Conservation (phyloP, 805 yeast species). For the Cyberlindnera petersonii region DNA sequence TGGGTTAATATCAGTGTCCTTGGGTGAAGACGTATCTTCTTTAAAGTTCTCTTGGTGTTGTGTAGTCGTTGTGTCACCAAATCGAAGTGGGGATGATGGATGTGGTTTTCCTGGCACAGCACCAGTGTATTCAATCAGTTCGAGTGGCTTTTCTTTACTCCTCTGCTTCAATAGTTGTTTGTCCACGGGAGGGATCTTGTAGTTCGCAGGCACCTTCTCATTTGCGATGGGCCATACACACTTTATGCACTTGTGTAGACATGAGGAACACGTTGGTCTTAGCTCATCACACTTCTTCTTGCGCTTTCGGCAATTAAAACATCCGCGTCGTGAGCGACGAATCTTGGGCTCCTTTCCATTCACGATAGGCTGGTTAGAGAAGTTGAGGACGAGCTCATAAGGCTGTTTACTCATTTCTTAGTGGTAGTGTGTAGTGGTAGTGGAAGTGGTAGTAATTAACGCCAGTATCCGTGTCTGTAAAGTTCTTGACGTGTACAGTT, state of each 20-base stretch:
- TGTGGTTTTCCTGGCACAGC: conserved; percentile 1
- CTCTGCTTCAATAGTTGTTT: background rate
- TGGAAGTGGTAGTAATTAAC: too few relatives aligned
- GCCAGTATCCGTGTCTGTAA: too few relatives aligned
- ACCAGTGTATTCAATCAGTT: background rate
- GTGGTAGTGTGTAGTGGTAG: too few relatives aligned
- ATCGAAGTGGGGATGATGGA: conserved; percentile 4
- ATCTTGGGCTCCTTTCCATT: conserved; percentile 1
- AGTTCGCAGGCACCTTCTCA: conserved; percentile 19
- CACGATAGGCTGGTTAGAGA: background rate
- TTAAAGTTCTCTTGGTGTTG: too few relatives aligned
- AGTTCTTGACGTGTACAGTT: too few relatives aligned
- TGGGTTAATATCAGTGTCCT: too few relatives aligned
- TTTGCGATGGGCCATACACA: conserved; percentile 24
- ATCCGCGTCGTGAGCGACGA: conserved; percentile 9
- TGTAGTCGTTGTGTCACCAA: background rate
- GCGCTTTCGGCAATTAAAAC: conserved; percentile 43
- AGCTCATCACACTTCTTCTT: conserved; percentile 62
- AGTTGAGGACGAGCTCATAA: conserved; percentile 13
- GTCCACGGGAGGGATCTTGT: conserved; percentile 17
- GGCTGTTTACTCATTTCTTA: conserved; percentile 8
- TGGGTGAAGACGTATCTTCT: background rate
- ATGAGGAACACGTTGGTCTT: conserved; percentile 39
- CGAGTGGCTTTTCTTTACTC: background rate
- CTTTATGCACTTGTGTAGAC: conserved; percentile 32